Evolutionary conservation across 805 yeast species (phyloP).

Genomic region (Blastobotrys americana): DNA sequence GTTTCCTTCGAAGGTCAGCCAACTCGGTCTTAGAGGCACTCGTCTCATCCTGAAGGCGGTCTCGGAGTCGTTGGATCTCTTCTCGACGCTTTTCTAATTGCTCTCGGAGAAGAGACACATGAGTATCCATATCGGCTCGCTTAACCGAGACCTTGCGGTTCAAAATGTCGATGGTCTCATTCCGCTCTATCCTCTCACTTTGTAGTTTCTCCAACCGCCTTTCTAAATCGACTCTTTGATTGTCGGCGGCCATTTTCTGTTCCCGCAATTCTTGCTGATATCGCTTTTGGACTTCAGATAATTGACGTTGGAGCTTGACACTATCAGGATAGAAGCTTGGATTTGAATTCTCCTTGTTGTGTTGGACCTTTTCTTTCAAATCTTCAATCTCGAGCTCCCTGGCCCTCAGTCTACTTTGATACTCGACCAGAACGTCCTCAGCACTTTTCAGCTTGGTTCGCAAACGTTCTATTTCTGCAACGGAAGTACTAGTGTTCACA

Average conservation of each 20-base stretch:
- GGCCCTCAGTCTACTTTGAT: neutral
- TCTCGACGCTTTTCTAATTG: slow-evolving; percentile 7
- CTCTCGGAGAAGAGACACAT: slow-evolving; percentile 4
- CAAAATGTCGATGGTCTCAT: neutral
- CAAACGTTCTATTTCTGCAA: neutral
- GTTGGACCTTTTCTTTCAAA: neutral
- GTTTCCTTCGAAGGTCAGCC: neutral
- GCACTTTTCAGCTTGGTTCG: neutral
- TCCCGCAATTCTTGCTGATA: slow-evolving; percentile 2
- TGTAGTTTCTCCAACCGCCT: slow-evolving; percentile 1
- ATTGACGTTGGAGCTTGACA: neutral
- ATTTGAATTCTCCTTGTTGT: neutral
- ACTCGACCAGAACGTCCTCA: neutral
- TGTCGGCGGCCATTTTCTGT: neutral
- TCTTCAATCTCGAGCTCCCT: neutral
- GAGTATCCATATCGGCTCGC: slow-evolving; percentile 8
- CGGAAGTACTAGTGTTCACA: too few relatives aligned
- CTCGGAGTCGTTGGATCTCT: slow-evolving; percentile 7
- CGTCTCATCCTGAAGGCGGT: neutral
- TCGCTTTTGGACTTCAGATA: neutral
- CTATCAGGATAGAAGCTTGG: neutral
- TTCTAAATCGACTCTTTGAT: slow-evolving; percentile 4
- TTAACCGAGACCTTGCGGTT: slow-evolving; percentile 3
- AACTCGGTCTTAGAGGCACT: neutral
- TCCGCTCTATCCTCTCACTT: neutral